A percentile compares a stretch with the other conserved stretches of the same genome.
Evolutionary conservation across 495 filamentous ascomycete species (phyloP).

Genomic region (Penicillium waksmanii): DNA sequence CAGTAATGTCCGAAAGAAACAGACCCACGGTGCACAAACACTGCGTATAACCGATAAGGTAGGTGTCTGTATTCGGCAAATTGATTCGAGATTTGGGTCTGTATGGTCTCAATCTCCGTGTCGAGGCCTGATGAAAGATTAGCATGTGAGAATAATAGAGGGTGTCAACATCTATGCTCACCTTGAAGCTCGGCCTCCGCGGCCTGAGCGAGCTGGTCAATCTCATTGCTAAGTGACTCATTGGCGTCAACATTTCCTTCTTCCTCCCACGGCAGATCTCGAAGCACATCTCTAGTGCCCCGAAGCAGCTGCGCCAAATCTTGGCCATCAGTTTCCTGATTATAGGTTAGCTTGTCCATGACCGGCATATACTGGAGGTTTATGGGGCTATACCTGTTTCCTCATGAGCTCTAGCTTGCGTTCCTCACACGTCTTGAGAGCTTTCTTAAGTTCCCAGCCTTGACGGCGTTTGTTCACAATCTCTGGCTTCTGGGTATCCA

Average conservation of each 20-base stretch:
- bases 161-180: slow-evolving; percentile 26
- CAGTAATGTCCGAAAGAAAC: slow-evolving; percentile 87
- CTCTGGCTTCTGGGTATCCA: slow-evolving; percentile 64
- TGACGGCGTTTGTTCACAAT: slow-evolving; percentile 65
- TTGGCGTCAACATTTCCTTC: slow-evolving; percentile 23
- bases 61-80: slow-evolving; percentile 61
- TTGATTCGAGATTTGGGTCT: slow-evolving; percentile 59
- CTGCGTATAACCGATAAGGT: slow-evolving; percentile 84
- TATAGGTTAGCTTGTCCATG: not conserved
- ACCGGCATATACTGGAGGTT: not conserved
- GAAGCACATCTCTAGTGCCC: slow-evolving; percentile 31
- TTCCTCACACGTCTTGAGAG: slow-evolving; percentile 58
- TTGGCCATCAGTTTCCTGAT: not conserved
- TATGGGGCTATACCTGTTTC: slow-evolving; percentile 41
- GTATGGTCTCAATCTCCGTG: slow-evolving; percentile 50
- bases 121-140: slow-evolving; percentile 44
- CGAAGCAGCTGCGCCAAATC: slow-evolving; percentile 32
- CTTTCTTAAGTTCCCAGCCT: slow-evolving; percentile 74
- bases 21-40: slow-evolving; percentile 84
- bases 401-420: slow-evolving; percentile 50
- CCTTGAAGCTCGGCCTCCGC: slow-evolving; percentile 41
- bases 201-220: slow-evolving; percentile 39
- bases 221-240: slow-evolving; percentile 26
- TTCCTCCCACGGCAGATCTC: slow-evolving; percentile 36
- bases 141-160: slow-evolving; percentile 5